Evolutionary conservation across 2,329 filamentous ascomycete species (phyloP), one percentile per base, ranked within the genome.

Genomic region (Gaeumannomyces tritici): DNA sequence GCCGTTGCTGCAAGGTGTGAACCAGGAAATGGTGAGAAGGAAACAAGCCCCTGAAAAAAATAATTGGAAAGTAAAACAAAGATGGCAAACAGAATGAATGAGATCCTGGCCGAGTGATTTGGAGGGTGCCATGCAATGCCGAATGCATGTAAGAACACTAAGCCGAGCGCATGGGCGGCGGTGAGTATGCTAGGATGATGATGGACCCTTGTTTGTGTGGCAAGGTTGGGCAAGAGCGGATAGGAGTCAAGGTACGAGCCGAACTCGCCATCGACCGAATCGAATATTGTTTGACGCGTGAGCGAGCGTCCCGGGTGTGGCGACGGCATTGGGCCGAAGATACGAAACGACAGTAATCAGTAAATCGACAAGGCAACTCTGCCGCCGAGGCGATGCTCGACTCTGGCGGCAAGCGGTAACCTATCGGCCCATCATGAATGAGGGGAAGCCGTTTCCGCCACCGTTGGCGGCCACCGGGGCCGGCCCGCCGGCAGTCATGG

Each of bases 371-470:
- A 57, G 13, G 6, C n/a, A 26, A 58, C n/a, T 1, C 33, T 5
- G 33, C 13, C 33, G 13, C 31, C 56, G 28, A 57, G n/a, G 56
- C 56, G 18, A 28, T 31, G 31, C 31, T 27, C 26, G 13, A 21
- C 27, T 57, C 56, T 24, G 31, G 15, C 15, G 35, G 56, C 11
- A 58, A 58, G 26, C 21, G 28, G 21, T 29, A 24, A 24, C 11
- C 24, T 65, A 67, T 63, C 64, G 64, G 51, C 68, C 70, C 68
- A 71, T 69, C 70, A 71, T 72, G 54, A 67, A 69, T 0, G 69
- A 61, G 11, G 69, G 68, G 33, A 66, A 71, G 11, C 63, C 57
- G 58, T 65, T 33, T 18, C 62, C 56, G 61, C 66, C 61, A n/a
- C 66, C 64, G 33, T 35, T 35, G 33, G 33, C 33, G 63, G 66